These are phyloP conservation scores for Rhytidiadelphus loreus DNA, from an alignment of 225 moss, liverwort and hornwort species.

Conservation along the genomic window DNA sequence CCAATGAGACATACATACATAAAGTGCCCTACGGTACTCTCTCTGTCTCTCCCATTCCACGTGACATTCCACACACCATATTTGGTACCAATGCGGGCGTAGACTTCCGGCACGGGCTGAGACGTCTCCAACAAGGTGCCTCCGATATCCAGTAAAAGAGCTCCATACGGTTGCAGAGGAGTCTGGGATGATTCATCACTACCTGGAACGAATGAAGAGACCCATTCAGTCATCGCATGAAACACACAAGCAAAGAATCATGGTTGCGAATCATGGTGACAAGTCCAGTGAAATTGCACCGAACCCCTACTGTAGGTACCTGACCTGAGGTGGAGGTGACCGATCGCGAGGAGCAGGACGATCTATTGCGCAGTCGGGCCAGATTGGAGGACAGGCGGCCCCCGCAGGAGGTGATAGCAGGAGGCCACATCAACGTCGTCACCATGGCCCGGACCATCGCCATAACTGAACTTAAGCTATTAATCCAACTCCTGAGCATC, in stretches of 20 bases:
- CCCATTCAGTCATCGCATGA: not conserved
- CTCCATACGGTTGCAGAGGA: constrained; percentile 37
- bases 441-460: constrained; percentile 9
- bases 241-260: not conserved
- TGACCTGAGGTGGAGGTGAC: not conserved
- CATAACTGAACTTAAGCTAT: not conserved
- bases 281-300: not conserved
- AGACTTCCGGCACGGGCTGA: constrained; percentile 70
- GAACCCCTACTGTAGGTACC: not conserved
- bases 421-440: constrained; percentile 12
- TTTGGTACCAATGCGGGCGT: constrained; percentile 72
- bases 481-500: not conserved
- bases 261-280: not conserved
- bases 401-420: not conserved
- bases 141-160: constrained; percentile 77
- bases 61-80: constrained; percentile 42
- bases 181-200: not conserved
- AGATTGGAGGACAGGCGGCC: not conserved
- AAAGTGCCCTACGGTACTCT: not conserved
- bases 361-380: not conserved
- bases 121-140: constrained; percentile 88
- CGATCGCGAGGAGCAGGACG: not conserved
- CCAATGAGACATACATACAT: not conserved
- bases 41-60: not conserved
- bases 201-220: not conserved